Evolutionary conservation across 2,329 filamentous ascomycete genomes (phyloP), one percentile per base, ranked within the genome.

Genomic region (Grosmannia serpens): DNA sequence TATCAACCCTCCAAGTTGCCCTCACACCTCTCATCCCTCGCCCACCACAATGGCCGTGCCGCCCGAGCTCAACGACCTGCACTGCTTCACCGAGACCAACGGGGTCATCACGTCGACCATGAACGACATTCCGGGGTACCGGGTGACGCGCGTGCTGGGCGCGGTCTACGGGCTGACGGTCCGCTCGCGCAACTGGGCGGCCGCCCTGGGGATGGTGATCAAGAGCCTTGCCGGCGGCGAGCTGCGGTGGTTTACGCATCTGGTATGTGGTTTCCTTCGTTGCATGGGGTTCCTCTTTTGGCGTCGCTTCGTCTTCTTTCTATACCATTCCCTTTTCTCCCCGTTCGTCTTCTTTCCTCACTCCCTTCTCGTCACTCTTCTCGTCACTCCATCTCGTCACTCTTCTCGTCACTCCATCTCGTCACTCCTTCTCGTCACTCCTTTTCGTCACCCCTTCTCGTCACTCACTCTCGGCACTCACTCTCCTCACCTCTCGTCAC

Each of bases 81-180:
- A 80, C 68, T 83, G 80, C 71, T 62, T 64, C 62, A 62, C 62
- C 24, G 82, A 85, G 65, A 85, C 82, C 9, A 75, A 80, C 53
- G 82, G 82, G 44, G 74, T 85, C 58, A 78, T 85, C 62, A 84
- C 80, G 0, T 79, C 79, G 0, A 85, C 82, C 57, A 85, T 84
- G 81, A 82, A 80, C 69, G 81, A 85, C 65, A 70, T 85, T 26
- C 82, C 82, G 0, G 81, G 81, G 9, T 84, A 84, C 69, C 79
- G 77, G 62, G 73, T 85, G 53, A 75, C 78, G 44, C 74, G 74
- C 57, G 77, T 83, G 1, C 75, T 85, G 7, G 82, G 82, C 57
- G 77, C 80, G 9, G 77, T 78, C 68, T 65, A 71, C 66, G 64
- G 75, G 67, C 60, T 76, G 49, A 69, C 68, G 63, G 62, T 71